Evolutionary conservation across 2,329 filamentous ascomycete species (phyloP), one percentile per base, ranked within the genome.

Genomic region (Magnaporthiopsis rhizophila): DNA sequence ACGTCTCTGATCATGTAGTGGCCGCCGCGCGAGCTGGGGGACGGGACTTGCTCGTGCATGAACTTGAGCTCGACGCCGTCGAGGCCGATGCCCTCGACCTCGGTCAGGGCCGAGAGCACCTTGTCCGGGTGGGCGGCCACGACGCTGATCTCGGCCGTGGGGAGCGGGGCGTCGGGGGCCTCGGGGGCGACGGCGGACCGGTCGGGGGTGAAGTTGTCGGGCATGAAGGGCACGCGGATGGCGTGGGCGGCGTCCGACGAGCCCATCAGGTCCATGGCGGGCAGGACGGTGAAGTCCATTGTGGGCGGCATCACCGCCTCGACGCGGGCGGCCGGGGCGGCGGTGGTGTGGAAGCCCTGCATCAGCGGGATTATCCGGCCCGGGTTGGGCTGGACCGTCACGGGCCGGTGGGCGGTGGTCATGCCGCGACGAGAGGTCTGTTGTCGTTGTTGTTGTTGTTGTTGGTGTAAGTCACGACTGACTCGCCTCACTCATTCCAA

Each of bases 261-360:
- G 62, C 30, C 50, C 53, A 65, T 11, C 53, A 65, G 7, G 28
- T 76, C 73, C 15, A 80, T 73, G 65, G 76, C 72, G 32, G 85
- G 85, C 64, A 88, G 78, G 66, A 85, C 73, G 66, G 81, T 77
- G 71, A 77, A 79, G 75, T 87, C 83, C 65, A 86, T 79, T 65
- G 80, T 76, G 59, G 71, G 71, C 58, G 28, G 28, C 28, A 30
- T 30, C 28, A 30, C 28, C 28, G 72, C 64, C 64, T 74, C 70
- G 61, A 71, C 65, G 3, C 71, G 66, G n/a, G 74, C 68, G 13
- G 74, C 69, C 21, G 81, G 73, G 3, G 78, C 74, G 24, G 81
- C 79, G 28, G 80, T 79, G 69, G 78, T 77, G 77, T 88, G 87
- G 77, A 88, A 88, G 71, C 82, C 84, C 76, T 88, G 86, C 85